These are phyloP conservation scores for Ophiocytium majus DNA, from an alignment of 352 stramenopile genomes.

Conservation along the genomic window DNA sequence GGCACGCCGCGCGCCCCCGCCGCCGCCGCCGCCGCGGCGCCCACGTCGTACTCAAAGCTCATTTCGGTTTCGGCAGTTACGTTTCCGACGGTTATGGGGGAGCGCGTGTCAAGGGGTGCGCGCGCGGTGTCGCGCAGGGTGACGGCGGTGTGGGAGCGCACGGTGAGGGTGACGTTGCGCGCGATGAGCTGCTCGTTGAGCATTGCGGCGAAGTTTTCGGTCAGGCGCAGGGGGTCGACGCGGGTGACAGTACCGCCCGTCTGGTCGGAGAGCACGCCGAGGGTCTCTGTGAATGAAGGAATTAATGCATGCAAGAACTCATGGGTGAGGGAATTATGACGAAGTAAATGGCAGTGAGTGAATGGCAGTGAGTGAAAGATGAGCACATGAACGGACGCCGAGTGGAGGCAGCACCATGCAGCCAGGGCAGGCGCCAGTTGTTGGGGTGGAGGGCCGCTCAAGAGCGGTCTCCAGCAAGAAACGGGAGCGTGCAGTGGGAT, in stretches of 20 bases:
- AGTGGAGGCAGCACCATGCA: no score
- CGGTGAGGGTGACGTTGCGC: constrained; percentile 15
- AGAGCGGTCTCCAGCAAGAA: no score
- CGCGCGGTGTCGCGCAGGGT: neutral
- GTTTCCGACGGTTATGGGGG: neutral
- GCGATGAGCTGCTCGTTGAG: constrained; percentile 39
- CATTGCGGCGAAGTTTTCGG: constrained; percentile 44
- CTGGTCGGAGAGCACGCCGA: constrained; percentile 34
- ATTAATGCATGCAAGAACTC: no score
- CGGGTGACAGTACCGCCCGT: constrained; percentile 33
- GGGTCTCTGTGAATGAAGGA: no score
- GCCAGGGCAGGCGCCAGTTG: no score
- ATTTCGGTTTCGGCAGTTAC: constrained; percentile 44
- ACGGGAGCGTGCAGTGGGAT: no score
- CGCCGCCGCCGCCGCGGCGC: neutral
- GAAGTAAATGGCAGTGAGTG: no score
- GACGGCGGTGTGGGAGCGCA: neutral
- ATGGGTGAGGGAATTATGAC: no score
- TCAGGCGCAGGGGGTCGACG: constrained; percentile 31
- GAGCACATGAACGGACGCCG: no score
- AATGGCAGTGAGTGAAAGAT: no score
- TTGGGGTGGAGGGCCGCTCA: no score
- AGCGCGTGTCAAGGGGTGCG: neutral
- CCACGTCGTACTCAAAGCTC: constrained; percentile 45
- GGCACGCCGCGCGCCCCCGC: constrained; percentile 2